Percentiles rank a stretch among this genome's conserved stretches.
Evolutionary conservation across 2,329 filamentous ascomycete species (phyloP).

Genomic region (Ascochyta pisi): DNA sequence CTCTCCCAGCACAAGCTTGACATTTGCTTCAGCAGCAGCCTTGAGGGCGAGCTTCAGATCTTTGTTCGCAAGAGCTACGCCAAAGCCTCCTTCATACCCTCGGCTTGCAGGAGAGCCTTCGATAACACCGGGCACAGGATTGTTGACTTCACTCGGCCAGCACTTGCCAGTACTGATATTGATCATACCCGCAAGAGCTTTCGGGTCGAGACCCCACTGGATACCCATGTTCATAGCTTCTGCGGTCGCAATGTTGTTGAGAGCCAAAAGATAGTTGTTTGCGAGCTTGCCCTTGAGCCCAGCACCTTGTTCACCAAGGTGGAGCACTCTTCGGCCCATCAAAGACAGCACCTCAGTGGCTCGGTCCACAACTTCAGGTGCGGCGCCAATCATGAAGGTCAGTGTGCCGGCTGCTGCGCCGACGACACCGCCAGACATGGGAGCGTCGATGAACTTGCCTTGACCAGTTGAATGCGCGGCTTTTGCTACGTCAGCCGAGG

Average conservation of each 20-base stretch:
- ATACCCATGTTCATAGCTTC: constrained; percentile 73
- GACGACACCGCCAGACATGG: constrained; percentile 96
- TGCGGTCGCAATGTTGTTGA: constrained; percentile 82
- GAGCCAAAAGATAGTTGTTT: constrained; percentile 94
- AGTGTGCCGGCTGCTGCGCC: constrained; percentile 86
- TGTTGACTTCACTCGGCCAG: constrained; percentile 96
- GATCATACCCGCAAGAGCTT: constrained; percentile 81
- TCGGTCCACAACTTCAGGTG: constrained; percentile 65
- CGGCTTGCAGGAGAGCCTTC: constrained; percentile 75
- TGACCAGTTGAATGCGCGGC: constrained; percentile 70
- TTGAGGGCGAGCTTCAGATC: constrained; percentile 58
- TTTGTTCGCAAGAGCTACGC: constrained; percentile 58
- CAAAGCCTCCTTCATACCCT: constrained; percentile 67
- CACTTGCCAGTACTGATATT: constrained; percentile 93
- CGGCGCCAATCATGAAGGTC: constrained; percentile 92
- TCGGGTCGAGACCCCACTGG: constrained; percentile 67
- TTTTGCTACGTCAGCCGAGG: constrained; percentile 78
- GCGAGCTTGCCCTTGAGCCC: constrained; percentile 92
- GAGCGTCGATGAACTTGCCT: constrained; percentile 88
- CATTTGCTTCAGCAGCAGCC: constrained; percentile 53
- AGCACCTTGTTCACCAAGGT: constrained; percentile 83
- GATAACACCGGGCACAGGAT: constrained; percentile 86
- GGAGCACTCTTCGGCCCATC: constrained; percentile 88
- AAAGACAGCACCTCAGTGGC: constrained; percentile 73
- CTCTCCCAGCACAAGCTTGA: constrained; percentile 55